phyloP scores from a whole-genome alignment of 177 flowering plant species.

The Vitis hybrid region DNA sequence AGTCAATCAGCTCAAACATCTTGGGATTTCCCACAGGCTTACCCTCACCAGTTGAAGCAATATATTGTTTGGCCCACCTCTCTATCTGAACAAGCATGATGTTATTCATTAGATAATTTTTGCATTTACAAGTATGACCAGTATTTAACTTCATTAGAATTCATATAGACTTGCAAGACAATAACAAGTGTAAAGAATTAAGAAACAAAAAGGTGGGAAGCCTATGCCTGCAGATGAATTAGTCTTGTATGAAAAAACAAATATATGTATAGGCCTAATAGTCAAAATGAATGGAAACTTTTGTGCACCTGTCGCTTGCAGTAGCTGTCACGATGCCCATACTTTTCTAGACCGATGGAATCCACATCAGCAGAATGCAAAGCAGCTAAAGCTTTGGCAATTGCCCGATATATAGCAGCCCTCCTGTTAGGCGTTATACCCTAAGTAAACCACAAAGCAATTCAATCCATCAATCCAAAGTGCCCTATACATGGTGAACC shows the following conservation, averaged over 20 bases:
- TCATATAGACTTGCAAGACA: not conserved
- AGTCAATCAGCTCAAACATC: conserved; percentile 76
- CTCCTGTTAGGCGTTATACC: conserved; percentile 61
- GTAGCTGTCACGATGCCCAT: conserved; percentile 72
- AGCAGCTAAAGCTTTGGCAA: conserved; percentile 71
- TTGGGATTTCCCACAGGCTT: conserved; percentile 77
- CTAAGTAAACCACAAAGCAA: conserved; percentile 34
- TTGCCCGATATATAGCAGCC: conserved; percentile 60
- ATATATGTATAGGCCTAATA: not conserved
- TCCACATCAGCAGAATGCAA: conserved; percentile 77
- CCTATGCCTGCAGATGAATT: too few species aligned
- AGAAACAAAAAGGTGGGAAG: too few species aligned
- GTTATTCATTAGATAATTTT: conserved; percentile 2
- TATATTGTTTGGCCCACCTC: conserved; percentile 92
- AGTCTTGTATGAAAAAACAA: conserved; percentile 1
- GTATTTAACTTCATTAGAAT: not conserved
- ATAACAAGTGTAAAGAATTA: too few species aligned
- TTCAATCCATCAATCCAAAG: not conserved
- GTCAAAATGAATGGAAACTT: not conserved
- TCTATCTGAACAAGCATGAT: conserved; percentile 57
- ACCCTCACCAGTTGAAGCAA: conserved; percentile 83
- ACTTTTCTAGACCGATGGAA: conserved; percentile 70
- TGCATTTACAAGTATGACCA: not conserved
- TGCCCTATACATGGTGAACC: too few species aligned
- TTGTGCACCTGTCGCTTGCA: conserved; percentile 83